Base-by-base conservation (phyloP, 2,329 filamentous ascomycete species). In the Seiridium cupressi region DNA sequence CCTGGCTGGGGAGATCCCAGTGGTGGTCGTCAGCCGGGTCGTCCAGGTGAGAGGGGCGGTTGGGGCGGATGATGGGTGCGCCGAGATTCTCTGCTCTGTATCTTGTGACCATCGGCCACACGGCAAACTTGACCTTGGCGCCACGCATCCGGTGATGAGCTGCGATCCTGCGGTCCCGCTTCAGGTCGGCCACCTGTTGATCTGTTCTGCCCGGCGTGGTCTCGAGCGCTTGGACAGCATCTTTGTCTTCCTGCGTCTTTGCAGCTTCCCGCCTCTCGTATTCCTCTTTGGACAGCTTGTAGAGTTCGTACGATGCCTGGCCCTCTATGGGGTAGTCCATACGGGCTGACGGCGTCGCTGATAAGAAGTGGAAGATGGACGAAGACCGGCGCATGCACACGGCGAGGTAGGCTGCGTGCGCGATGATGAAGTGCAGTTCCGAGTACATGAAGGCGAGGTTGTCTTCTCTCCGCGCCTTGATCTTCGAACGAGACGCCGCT, bases 91-190 rank as follows among this genome's bases (percentile, higher is more conserved):
- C 55, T 26, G 68, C 61, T 9, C 18, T 40, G 57, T 72, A 72
- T 34, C 68, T 66, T 54, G 68, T 71, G 34, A 72, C 42, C 63
- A 66, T 67, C 51, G 71, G 71, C 62, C 72, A 73, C 6, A 72
- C 69, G 55, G 71, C 68, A 48, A 71, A 66, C 66, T 70, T 70
- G 65, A 73, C 64, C 61, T 63, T 68, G 49, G 69, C 70, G n/a
- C 71, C 70, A 44, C 70, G 70, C 4, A 65, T 61, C n/a, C 67
- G 67, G 53, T 68, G 60, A 58, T 68, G 61, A n/a, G 64, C 60
- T 44, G 61, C 58, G 3, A 40, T 0, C 51, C 61, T 57, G 44
- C 44, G 59, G 46, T 67, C 64, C 1, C 13, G 10, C 1, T 64
- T 54, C 48, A 61, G 42, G 5, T 38, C 51, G 31, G 47, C 55